Percentiles rank a stretch among this genome's conserved stretches.
Evolutionary conservation across 2,329 filamentous ascomycete genomes (phyloP).

Genomic region (Xylariaceae sp.): DNA sequence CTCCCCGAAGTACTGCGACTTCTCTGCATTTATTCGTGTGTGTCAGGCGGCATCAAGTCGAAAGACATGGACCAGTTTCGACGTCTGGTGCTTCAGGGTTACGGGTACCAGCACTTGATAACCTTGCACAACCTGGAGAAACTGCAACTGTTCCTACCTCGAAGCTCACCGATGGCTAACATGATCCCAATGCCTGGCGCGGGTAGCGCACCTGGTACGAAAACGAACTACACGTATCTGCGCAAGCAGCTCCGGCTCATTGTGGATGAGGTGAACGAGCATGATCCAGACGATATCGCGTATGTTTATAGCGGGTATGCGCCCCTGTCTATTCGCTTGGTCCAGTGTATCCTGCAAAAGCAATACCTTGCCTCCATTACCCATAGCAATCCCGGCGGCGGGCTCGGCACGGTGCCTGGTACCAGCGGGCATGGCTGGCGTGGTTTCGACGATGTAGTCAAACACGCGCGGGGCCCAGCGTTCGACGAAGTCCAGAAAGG

Average conservation of each 20-base stretch:
- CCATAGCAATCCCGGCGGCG: slow-evolving; percentile 51
- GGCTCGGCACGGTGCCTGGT: slow-evolving; percentile 43
- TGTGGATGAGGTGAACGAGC: slow-evolving; percentile 93
- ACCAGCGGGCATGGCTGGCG: slow-evolving; percentile 76
- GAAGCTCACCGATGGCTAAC: slow-evolving; percentile 70
- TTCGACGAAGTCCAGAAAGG: slow-evolving; percentile 91
- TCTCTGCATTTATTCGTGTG: slow-evolving; percentile 84
- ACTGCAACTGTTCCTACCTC: slow-evolving; percentile 75
- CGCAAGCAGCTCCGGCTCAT: slow-evolving; percentile 84
- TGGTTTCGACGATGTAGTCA: slow-evolving; percentile 87
- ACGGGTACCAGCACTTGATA: slow-evolving; percentile 89
- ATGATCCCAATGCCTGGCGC: slow-evolving; percentile 70
- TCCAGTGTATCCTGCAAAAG: slow-evolving; percentile 92
- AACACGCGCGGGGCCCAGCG: slow-evolving; percentile 79
- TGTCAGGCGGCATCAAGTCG: slow-evolving; percentile 80
- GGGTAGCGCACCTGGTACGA: slow-evolving; percentile 52
- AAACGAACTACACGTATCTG: slow-evolving; percentile 86
- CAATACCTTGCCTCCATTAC: slow-evolving; percentile 69
- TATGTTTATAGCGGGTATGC: slow-evolving; percentile 98
- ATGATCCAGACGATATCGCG: slow-evolving; percentile 89
- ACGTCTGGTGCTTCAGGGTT: slow-evolving; percentile 80
- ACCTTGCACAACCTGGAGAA: slow-evolving; percentile 87
- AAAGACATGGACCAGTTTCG: slow-evolving; percentile 89
- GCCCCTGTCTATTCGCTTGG: slow-evolving; percentile 80
- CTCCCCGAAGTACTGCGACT: slow-evolving; percentile 77